These are phyloP conservation scores for Roridomyces roridus DNA, from an alignment of 768 basidiomycete genomes.

Conservation along the genomic window DNA sequence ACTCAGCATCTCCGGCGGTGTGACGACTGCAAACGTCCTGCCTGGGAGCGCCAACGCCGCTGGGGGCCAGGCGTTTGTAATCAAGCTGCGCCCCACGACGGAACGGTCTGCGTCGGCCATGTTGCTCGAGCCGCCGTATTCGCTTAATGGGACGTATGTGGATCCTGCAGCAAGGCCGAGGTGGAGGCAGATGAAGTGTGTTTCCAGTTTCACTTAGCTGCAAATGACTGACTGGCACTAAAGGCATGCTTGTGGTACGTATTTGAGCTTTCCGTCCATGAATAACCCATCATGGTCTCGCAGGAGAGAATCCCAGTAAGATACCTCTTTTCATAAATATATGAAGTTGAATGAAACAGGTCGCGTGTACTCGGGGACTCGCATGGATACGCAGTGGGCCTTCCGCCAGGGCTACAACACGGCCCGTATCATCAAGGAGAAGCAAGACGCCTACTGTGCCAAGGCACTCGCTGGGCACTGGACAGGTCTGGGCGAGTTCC, in stretches of 20 bases:
- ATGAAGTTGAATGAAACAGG: background rate
- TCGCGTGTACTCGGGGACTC: constrained; percentile 52
- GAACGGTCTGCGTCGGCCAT: constrained; percentile 73
- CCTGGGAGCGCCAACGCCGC: constrained; percentile 67
- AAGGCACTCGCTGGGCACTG: constrained; percentile 53
- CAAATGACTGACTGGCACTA: background rate
- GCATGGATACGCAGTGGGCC: constrained; percentile 71
- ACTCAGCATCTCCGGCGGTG: constrained; percentile 67
- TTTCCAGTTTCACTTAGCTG: background rate
- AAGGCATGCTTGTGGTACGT: constrained; percentile 76
- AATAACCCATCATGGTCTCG: background rate
- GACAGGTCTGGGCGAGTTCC: constrained; percentile 57
- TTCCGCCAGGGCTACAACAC: constrained; percentile 76
- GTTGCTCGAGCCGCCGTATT: constrained; percentile 76
- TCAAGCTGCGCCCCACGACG: constrained; percentile 74
- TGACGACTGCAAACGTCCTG: constrained; percentile 78
- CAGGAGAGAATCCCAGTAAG: constrained; percentile 24
- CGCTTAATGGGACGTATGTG: constrained; percentile 46
- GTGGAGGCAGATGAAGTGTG: constrained; percentile 82
- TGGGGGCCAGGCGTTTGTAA: constrained; percentile 76
- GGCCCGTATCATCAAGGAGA: constrained; percentile 67
- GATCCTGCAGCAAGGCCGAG: constrained; percentile 37
- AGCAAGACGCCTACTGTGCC: constrained; percentile 72
- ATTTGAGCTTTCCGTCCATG: constrained; percentile 29
- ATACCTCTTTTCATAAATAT: too few species aligned